Evolutionary conservation across 495 filamentous ascomycete species (phyloP).

Genomic region (Podospora fimiseda): DNA sequence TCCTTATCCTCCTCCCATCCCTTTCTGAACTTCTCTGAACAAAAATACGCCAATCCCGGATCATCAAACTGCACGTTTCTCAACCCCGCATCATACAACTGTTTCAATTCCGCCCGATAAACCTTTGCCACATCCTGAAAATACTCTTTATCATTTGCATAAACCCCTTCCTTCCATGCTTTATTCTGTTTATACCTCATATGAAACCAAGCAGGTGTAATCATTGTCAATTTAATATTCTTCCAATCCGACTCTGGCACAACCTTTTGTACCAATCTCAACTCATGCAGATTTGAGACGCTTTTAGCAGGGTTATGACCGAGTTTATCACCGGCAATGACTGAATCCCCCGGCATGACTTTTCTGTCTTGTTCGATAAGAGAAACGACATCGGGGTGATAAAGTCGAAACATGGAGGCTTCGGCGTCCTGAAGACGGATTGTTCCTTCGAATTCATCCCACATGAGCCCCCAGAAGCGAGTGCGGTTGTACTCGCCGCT

Average conservation of each 20-base stretch:
- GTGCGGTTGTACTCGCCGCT: constrained; percentile 73
- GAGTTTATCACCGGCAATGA: constrained; percentile 68
- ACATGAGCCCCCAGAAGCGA: constrained; percentile 62
- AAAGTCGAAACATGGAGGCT: constrained; percentile 61
- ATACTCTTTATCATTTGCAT: constrained; percentile 61
- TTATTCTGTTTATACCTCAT: constrained; percentile 63
- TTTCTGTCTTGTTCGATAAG: constrained; percentile 54
- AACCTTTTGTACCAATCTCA: constrained; percentile 57
- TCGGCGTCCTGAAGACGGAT: constrained; percentile 60
- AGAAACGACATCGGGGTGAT: constrained; percentile 73
- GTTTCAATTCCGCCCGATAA: constrained; percentile 57
- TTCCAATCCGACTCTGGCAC: constrained; percentile 53
- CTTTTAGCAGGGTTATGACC: constrained; percentile 56
- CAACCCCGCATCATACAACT: constrained; percentile 62
- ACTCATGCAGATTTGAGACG: constrained; percentile 65
- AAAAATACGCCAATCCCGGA: constrained; percentile 75
- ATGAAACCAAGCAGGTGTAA: constrained; percentile 64
- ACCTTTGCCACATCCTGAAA: constrained; percentile 69
- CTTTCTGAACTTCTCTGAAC: constrained; percentile 64
- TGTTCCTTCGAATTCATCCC: constrained; percentile 64
- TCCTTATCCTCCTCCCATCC: constrained; percentile 60
- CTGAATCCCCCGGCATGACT: constrained; percentile 66
- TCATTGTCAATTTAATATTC: constrained; percentile 66
- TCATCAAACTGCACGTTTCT: constrained; percentile 72
- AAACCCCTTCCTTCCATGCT: constrained; percentile 61